Percentiles rank a stretch among this genome's conserved stretches.
Evolutionary conservation across 148 eudicot genomes (phyloP).

Genomic region (Euryodendron excelsum): DNA sequence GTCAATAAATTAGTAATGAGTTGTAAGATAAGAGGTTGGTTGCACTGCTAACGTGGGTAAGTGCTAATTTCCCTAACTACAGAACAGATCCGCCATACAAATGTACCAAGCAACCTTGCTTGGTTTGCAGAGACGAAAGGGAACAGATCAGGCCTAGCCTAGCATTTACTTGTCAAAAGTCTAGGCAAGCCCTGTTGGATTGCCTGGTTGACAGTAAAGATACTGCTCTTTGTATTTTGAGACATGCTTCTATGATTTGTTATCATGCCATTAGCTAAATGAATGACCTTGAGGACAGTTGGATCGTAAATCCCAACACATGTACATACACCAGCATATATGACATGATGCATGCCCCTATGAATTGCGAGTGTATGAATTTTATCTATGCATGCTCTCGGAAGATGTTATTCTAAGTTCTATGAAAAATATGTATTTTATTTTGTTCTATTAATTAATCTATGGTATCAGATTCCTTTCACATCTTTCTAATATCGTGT

Average conservation of each 20-base stretch:
- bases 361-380: not conserved
- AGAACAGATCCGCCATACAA: too few species aligned
- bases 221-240: not conserved
- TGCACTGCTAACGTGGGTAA: not conserved
- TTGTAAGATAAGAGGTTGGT: not conserved
- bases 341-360: not conserved
- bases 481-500: not conserved
- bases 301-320: not conserved
- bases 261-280: not conserved
- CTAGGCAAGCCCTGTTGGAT: not conserved
- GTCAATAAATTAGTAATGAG: not conserved
- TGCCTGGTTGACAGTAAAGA: not conserved
- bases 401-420: not conserved
- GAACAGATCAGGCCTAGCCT: too few species aligned
- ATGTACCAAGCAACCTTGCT: too few species aligned
- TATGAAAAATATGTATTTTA: not conserved
- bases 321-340: not conserved
- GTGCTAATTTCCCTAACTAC: not conserved
- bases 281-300: not conserved
- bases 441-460: not conserved
- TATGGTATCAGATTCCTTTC: not conserved
- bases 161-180: not conserved
- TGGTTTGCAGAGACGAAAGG: too few species aligned
- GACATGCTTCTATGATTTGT: not conserved
- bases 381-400: not conserved